Evolutionary conservation across 371 early-diverging fungal genomes (phyloP).

Genomic region (Apophysomyces trapeziformis): DNA sequence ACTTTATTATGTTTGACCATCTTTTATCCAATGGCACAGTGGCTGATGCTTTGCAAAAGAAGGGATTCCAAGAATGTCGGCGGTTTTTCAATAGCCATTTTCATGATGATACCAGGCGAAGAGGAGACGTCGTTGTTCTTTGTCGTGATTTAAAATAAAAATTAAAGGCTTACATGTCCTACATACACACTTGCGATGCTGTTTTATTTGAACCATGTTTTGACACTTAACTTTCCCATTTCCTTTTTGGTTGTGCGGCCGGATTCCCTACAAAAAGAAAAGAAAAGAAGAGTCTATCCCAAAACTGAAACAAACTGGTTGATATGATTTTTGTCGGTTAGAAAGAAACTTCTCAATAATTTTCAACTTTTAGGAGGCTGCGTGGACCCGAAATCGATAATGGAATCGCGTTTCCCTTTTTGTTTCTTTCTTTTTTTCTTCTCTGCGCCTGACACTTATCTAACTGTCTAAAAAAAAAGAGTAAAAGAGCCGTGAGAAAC

Average conservation of each 20-base stretch:
- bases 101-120: conserved; percentile 78
- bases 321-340: background rate
- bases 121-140: conserved; percentile 85
- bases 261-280: background rate
- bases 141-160: conserved; percentile 22
- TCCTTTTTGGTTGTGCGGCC: background rate
- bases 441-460: conserved; percentile 12
- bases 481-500: background rate
- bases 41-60: conserved; percentile 9
- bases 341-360: background rate
- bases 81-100: conserved; percentile 92
- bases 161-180: background rate
- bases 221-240: conserved; percentile 1
- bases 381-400: conserved; percentile 11
- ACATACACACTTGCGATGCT: background rate
- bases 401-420: conserved; percentile 9
- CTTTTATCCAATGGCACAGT: conserved; percentile 28
- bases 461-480: conserved; percentile 10
- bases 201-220: background rate
- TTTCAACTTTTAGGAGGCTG: background rate
- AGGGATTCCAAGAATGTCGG: conserved; percentile 58
- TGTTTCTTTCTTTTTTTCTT: conserved; percentile 10
- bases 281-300: background rate
- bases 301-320: background rate
- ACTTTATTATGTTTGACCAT: conserved; percentile 73